These are phyloP conservation scores for Litsea cubeba DNA, from an alignment of 164 flowering plant genomes.

Conservation along the genomic window DNA sequence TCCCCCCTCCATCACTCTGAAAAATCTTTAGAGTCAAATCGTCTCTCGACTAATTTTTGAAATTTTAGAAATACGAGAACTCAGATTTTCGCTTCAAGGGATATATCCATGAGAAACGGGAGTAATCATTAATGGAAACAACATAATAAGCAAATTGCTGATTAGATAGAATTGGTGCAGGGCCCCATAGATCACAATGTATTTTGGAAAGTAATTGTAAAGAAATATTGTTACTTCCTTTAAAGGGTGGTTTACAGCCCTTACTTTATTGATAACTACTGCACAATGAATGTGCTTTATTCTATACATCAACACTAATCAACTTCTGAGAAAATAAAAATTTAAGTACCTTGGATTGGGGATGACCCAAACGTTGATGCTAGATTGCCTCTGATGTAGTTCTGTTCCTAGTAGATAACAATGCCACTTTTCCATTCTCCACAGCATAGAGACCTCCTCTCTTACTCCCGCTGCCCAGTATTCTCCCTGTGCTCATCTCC, in stretches of 20 bases:
- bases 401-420: background rate
- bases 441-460: background rate
- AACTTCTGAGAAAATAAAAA: background rate
- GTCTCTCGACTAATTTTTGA: too few species aligned
- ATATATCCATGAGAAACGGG: too few species aligned
- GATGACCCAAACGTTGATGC: background rate
- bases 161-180: too few species aligned
- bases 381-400: background rate
- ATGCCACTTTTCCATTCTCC: background rate
- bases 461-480: background rate
- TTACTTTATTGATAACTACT: background rate
- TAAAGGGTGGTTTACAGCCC: background rate
- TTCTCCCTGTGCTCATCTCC: background rate
- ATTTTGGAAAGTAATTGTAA: background rate
- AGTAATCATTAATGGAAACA: too few species aligned
- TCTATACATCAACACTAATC: too few species aligned
- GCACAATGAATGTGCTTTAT: too few species aligned
- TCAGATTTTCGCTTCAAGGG: too few species aligned
- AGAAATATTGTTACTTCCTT: background rate
- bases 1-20: background rate
- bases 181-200: background rate
- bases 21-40: too few species aligned
- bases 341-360: background rate
- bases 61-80: too few species aligned
- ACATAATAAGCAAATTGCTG: too few species aligned